Base-by-base conservation (phyloP, 2,329 filamentous ascomycete genomes). In the Scedosporium apiospermum region DNA sequence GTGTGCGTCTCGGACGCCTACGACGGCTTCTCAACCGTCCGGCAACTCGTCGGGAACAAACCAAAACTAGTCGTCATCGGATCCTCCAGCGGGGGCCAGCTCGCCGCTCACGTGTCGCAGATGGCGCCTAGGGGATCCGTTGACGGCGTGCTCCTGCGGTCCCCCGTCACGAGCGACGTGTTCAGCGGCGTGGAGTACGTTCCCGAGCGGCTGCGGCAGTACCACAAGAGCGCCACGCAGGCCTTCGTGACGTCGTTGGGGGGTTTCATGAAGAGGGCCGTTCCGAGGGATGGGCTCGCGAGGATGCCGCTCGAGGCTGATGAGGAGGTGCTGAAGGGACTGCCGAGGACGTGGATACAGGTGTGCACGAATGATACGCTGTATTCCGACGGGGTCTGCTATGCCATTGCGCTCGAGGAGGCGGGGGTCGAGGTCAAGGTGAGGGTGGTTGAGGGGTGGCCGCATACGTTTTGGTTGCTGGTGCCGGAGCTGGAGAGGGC, bases 391-490 rank as follows among this genome's bases (percentile, higher is more conserved):
- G 80, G 80, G 9, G 65, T 79, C 7, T 82, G 79, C 65, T 81
- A 81, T 66, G 79, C 76, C 3, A 75, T 76, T 67, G 68, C 72
- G 3, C 67, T 82, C 63, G 70, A 68, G 49, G 68, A 72, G 12
- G 73, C 71, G 3, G 76, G 75, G 10, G 72, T 75, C 0, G 72
- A 76, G 12, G 75, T 80, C 0, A 72, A 68, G 63, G 67, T 79
- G 6, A 74, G 78, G 65, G 72, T 81, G 2, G 72, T 80, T 30
- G 64, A 67, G 62, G 79, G 79, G 7, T 81, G 75, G 73, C 79
- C 80, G 18, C 80, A 82, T 71, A 82, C 80, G 6, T 82, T 80
- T 66, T 82, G 80, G 80, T 67, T 82, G 63, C 75, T 77, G 69
- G 75, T 75, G 21, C 78, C 77, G 41, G 69, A 74, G 63, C 66